A percentile compares a stretch with the other conserved stretches of the same genome.
Evolutionary conservation across 2,329 filamentous ascomycete genomes (phyloP).

Genomic region (Nannizziopsis barbatae): DNA sequence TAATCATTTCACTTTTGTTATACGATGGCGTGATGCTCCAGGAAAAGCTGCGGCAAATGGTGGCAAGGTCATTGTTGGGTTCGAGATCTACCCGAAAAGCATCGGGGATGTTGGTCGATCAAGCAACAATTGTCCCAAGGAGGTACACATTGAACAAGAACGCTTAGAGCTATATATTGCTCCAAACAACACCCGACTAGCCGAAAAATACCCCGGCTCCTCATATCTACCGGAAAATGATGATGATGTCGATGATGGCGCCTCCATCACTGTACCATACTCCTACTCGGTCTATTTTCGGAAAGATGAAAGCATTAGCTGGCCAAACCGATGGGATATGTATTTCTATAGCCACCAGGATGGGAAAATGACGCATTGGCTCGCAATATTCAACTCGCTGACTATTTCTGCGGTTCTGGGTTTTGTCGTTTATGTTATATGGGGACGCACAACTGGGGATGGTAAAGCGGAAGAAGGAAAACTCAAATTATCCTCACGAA

Average conservation of each 20-base stretch:
- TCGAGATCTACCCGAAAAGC: constrained; percentile 84
- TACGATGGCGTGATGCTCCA: constrained; percentile 63
- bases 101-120: constrained; percentile 54
- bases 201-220: constrained; percentile 46
- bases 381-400: constrained; percentile 77
- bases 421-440: constrained; percentile 67
- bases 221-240: constrained; percentile 49
- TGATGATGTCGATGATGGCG: constrained; percentile 50
- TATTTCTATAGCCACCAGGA: constrained; percentile 85
- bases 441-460: constrained; percentile 67
- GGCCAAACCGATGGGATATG: constrained; percentile 74
- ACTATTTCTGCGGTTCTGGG: constrained; percentile 72
- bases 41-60: constrained; percentile 57
- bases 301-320: constrained; percentile 68
- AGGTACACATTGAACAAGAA: constrained; percentile 49
- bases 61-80: constrained; percentile 72
- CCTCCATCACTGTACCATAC: constrained; percentile 64
- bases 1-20: constrained; percentile 78
- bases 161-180: constrained; percentile 59
- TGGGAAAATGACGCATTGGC: constrained; percentile 70
- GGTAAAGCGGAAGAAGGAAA: constrained; percentile 67
- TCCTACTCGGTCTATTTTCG: constrained; percentile 86
- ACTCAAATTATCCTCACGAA: constrained; percentile 40
- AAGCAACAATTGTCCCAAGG: constrained; percentile 54
- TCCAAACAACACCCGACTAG: constrained; percentile 48